Evolutionary conservation across 495 filamentous ascomycete species (phyloP), one percentile per base, ranked within the genome.

Genomic region (Sabuloglossum arenarium): DNA sequence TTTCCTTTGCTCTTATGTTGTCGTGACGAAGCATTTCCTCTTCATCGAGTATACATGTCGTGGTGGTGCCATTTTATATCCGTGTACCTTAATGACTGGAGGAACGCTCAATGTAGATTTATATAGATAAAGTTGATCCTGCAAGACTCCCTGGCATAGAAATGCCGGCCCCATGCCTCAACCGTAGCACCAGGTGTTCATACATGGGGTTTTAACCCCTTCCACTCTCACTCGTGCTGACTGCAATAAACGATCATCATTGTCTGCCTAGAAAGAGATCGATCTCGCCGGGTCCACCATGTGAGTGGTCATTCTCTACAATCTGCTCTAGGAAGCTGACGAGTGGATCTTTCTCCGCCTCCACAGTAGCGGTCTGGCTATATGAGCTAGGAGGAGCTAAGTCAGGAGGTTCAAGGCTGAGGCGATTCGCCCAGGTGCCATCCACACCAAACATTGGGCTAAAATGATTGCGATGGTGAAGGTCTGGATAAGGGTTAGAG

Each of bases 321-420:
- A 39, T 8, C 34, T 39, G 34, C 16, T 39, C 34, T 16, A 21
- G 25, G n/a, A 34, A 28, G 56, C 34, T 32, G 56, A 51, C 25
- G 56, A 53, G 29, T 24, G 57, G 53, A 34, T 50, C 47, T 59
- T 59, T 29, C 51, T 58, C 46, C 56, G 27, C 23, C 27, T 57
- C 19, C 19, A 19, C 12, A 8, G 23, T 9, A 25, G 10, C 30
- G 52, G 23, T 21, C 24, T 54, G 57, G 54, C 21, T 25, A 21
- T 29, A 53, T 14, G 21, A 39, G 34, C 34, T 16, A 39, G 34
- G 34, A 8, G 50, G 59, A 28, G 34, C 24, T n/a, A 23, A 56
- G 42, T 58, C 50, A 30, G 8, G 27, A 57, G 12, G 21, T 45
- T 56, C 34, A 8, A 39, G 16, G 34, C 8, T 39, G 16, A 39